These are phyloP conservation scores for Solanum clarkiae DNA, from an alignment of 257 asterid species.

Conservation along the genomic window DNA sequence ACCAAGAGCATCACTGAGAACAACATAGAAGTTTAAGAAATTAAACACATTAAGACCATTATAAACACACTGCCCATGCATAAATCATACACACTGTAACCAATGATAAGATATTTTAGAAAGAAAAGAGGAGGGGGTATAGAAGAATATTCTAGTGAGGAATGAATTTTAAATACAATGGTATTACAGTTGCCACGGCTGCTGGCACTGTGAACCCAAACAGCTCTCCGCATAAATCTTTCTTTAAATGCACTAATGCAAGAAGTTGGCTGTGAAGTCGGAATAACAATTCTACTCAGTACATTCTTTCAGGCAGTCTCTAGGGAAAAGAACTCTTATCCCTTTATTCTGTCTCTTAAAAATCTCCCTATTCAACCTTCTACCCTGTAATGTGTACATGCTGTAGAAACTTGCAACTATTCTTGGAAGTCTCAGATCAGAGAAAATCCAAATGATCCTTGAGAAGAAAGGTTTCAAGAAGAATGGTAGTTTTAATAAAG, in stretches of 20 bases:
- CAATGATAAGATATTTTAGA: not conserved
- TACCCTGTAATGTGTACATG: not conserved
- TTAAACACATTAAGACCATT: not conserved
- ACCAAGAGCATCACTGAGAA: constrained; percentile 75
- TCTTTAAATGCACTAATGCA: not conserved
- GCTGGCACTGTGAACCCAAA: not conserved
- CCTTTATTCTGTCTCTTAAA: not conserved
- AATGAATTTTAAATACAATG: not conserved
- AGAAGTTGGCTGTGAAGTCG: not conserved
- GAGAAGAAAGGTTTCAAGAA: not conserved
- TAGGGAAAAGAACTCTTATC: not conserved
- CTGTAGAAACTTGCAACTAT: not conserved
- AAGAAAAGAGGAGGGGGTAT: not conserved
- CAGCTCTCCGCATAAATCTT: not conserved
- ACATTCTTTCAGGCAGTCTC: not conserved
- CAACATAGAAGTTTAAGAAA: not conserved
- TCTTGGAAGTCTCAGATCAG: not conserved
- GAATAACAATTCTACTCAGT: not conserved
- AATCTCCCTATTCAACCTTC: not conserved
- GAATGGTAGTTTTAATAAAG: not conserved
- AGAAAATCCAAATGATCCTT: not conserved
- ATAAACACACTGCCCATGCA: not conserved
- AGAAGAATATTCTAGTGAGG: not conserved
- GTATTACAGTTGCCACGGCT: not conserved
- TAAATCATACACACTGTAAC: not conserved